These are phyloP conservation scores for Amniculicola lignicola DNA, from an alignment of 495 filamentous ascomycete genomes.

Conservation along the genomic window DNA sequence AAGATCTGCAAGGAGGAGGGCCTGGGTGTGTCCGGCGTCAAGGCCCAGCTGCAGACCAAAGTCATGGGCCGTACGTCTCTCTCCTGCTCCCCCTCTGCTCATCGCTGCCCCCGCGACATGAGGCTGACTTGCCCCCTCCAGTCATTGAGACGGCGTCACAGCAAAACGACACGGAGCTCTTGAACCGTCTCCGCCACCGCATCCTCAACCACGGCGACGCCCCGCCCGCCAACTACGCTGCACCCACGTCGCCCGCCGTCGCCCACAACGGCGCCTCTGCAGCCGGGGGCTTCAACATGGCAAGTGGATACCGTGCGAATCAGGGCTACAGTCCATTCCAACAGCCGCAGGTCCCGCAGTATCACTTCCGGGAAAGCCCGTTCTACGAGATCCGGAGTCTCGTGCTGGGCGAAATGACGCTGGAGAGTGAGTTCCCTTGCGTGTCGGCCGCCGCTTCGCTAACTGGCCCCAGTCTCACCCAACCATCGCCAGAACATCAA, in stretches of 20 bases:
- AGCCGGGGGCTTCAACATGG: neutral
- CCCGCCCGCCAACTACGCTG: constrained; percentile 7
- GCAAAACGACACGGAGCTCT: constrained; percentile 7
- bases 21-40: constrained; percentile 72
- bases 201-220: constrained; percentile 28
- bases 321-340: neutral
- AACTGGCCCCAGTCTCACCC: constrained; percentile 30
- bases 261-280: neutral
- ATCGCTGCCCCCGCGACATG: neutral
- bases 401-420: constrained; percentile 26
- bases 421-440: constrained; percentile 34
- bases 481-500: constrained; percentile 56
- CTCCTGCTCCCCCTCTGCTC: constrained; percentile 11
- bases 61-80: constrained; percentile 67
- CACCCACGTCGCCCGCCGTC: constrained; percentile 1
- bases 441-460: neutral
- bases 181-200: constrained; percentile 27
- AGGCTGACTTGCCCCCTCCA: constrained; percentile 2
- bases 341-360: neutral
- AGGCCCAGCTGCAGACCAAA: constrained; percentile 71
- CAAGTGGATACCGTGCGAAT: constrained; percentile 10
- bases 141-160: constrained; percentile 16
- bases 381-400: constrained; percentile 41
- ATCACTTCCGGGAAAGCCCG: constrained; percentile 37
- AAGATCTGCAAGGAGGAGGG: constrained; percentile 66